Conservation (phyloP, 106 monocot species). For the Gastrodia elata region DNA sequence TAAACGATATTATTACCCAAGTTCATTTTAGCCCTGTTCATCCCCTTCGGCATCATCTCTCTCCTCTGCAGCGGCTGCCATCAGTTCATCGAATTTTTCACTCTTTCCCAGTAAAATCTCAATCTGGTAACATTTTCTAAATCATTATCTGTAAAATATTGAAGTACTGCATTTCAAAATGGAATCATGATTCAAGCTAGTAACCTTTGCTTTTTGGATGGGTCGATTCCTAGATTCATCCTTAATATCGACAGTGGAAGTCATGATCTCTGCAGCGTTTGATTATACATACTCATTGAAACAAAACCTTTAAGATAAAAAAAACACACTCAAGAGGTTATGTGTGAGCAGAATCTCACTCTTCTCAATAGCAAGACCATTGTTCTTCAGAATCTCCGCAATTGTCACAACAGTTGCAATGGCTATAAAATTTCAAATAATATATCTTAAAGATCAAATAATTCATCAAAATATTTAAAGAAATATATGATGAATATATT, state of each 20-base stretch:
- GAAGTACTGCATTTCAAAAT: background rate
- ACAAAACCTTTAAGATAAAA: background rate
- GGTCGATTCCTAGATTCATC: constrained; percentile 21
- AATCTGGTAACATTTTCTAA: constrained; percentile 10
- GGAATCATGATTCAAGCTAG: background rate
- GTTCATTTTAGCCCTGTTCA: constrained; percentile 13
- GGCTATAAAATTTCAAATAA: too few species aligned
- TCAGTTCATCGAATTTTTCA: constrained; percentile 30
- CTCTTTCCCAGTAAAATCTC: constrained; percentile 22
- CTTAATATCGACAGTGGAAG: constrained; percentile 25
- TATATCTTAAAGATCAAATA: too few species aligned
- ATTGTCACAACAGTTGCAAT: constrained; percentile 78
- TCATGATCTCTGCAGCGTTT: constrained; percentile 15
- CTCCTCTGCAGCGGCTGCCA: constrained; percentile 31
- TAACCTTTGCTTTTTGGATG: constrained; percentile 26
- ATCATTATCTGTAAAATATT: background rate
- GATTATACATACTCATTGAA: too few species aligned
- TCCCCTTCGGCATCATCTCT: constrained; percentile 20
- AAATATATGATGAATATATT: too few species aligned
- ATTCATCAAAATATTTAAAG: too few species aligned
- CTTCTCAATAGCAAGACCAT: constrained; percentile 76
- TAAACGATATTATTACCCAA: too few species aligned
- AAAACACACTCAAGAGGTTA: background rate
- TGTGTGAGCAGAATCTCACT: constrained; percentile 28
- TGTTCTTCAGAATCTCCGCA: constrained; percentile 86